phyloP scores from a whole-genome alignment of 306 rosid genomes.

The Macrotyloma uniflorum region DNA sequence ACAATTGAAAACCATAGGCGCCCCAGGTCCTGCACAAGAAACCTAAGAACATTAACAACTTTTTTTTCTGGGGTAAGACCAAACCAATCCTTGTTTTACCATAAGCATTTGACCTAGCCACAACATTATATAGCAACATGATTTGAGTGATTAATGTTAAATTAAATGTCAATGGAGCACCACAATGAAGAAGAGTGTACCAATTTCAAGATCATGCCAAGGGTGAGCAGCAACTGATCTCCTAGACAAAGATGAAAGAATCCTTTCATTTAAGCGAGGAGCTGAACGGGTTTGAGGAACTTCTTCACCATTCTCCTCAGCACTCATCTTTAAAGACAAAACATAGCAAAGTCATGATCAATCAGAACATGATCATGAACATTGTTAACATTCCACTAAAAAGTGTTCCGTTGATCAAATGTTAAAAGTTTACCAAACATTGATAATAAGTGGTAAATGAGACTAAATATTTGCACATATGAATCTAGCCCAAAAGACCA shows the following conservation, averaged over 20 bases:
- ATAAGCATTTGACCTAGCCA: background rate
- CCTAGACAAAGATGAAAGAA: constrained; percentile 86
- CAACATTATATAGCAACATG: constrained; percentile 24
- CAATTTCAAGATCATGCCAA: constrained; percentile 99
- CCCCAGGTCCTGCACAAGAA: constrained; percentile 74
- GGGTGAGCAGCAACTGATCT: constrained; percentile 98
- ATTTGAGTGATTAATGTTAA: constrained; percentile 26
- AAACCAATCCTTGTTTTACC: background rate
- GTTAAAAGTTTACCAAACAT: background rate
- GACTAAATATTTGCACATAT: background rate
- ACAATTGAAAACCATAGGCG: constrained; percentile 75
- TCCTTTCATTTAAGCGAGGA: constrained; percentile 86
- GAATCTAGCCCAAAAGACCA: constrained; percentile 8
- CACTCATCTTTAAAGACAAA: constrained; percentile 54
- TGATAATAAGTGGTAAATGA: background rate
- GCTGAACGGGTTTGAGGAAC: constrained; percentile 18
- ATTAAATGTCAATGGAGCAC: constrained; percentile 10
- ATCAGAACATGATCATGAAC: background rate
- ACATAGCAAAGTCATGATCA: background rate
- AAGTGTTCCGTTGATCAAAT: background rate
- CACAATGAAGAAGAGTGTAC: constrained; percentile 41
- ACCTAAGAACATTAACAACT: constrained; percentile 31
- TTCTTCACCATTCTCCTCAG: constrained; percentile 8
- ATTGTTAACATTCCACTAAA: background rate
- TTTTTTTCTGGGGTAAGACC: background rate